A percentile compares a stretch with the other conserved stretches of the same genome.
Evolutionary conservation across 169 alveolate species (phyloP).

Genomic region (Babesia sp.): DNA sequence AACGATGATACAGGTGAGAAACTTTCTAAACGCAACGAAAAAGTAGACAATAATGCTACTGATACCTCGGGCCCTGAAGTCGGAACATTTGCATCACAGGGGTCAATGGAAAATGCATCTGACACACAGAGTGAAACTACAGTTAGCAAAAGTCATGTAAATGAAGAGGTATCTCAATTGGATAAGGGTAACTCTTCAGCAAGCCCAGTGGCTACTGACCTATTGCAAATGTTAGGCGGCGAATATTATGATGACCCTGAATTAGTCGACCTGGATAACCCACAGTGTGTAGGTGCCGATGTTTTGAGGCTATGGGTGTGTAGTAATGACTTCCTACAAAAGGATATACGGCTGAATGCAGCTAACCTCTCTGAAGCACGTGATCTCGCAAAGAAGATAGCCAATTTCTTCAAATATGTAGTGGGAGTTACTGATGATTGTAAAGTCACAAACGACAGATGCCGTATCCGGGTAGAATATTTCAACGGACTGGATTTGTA

Average conservation of each 20-base stretch:
- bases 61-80: not conserved
- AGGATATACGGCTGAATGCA: conserved; percentile 46
- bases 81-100: not conserved
- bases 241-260: conserved; percentile 33
- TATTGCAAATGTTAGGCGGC: conserved; percentile 8
- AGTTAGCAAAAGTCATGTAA: not conserved
- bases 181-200: not conserved
- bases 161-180: not conserved
- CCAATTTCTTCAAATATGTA: conserved; percentile 54
- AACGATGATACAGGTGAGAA: conserved; percentile 33
- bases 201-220: not conserved
- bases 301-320: conserved; percentile 51
- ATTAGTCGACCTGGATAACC: conserved; percentile 8
- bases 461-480: not conserved
- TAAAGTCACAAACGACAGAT: conserved; percentile 2
- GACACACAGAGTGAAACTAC: not conserved
- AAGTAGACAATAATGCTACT: not conserved
- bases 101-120: not conserved
- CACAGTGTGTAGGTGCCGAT: conserved; percentile 52
- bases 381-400: conserved; percentile 45
- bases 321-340: conserved; percentile 53
- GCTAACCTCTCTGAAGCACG: conserved; percentile 29
- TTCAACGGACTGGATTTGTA: conserved; percentile 46
- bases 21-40: conserved; percentile 42
- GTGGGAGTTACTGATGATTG: conserved; percentile 45